phyloP scores from a whole-genome alignment of 2,329 filamentous ascomycete species.

The Colletotrichum gloeosporioides region DNA sequence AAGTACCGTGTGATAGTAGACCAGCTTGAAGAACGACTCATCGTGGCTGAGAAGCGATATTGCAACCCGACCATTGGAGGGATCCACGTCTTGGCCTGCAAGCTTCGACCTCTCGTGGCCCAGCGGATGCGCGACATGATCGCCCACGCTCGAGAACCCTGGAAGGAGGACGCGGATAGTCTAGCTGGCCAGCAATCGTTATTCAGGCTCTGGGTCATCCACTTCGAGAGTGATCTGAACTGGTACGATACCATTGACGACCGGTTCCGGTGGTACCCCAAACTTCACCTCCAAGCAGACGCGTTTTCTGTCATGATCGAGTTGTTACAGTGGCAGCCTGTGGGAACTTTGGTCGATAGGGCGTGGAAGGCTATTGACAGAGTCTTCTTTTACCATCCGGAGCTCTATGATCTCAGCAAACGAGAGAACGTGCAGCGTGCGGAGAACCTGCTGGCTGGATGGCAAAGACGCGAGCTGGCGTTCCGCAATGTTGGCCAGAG shows the following conservation, averaged over 20 bases:
- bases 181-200: slow-evolving; percentile 56
- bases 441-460: slow-evolving; percentile 54
- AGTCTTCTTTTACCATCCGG: slow-evolving; percentile 52
- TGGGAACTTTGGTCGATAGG: slow-evolving; percentile 56
- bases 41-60: slow-evolving; percentile 51
- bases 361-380: slow-evolving; percentile 55
- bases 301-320: slow-evolving; percentile 60
- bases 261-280: slow-evolving; percentile 61
- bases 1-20: slow-evolving; percentile 47
- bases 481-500: slow-evolving; percentile 39
- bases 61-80: slow-evolving; percentile 57
- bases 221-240: slow-evolving; percentile 50
- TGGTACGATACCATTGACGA: slow-evolving; percentile 47
- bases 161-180: slow-evolving; percentile 55
- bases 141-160: slow-evolving; percentile 48
- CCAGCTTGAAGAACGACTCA: slow-evolving; percentile 46
- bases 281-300: slow-evolving; percentile 60
- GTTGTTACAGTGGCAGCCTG: slow-evolving; percentile 52
- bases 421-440: slow-evolving; percentile 50
- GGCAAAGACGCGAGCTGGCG: slow-evolving; percentile 52
- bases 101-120: slow-evolving; percentile 51
- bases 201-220: slow-evolving; percentile 57
- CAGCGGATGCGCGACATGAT: slow-evolving; percentile 54
- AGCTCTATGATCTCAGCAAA: slow-evolving; percentile 53
- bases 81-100: slow-evolving; percentile 54